Evolutionary conservation across 257 asterid species (phyloP).

Genomic region (Solanum phureja): DNA sequence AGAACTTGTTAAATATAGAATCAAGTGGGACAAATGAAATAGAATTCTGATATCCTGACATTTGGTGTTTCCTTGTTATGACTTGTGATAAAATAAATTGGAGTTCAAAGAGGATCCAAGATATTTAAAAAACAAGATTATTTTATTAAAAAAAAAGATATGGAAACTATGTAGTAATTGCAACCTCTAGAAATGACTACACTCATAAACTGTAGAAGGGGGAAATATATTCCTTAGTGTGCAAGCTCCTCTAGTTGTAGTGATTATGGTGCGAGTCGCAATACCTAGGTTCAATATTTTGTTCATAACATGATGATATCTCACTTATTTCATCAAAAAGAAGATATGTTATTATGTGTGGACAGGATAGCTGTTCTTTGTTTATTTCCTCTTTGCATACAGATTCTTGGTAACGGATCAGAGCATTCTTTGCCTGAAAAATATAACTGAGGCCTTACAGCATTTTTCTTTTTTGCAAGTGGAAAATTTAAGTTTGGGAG

Average conservation of each 20-base stretch:
- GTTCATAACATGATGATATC: neutral
- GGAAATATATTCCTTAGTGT: neutral
- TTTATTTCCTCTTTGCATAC: neutral
- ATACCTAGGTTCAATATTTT: neutral
- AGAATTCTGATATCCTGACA: neutral
- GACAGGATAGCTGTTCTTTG: neutral
- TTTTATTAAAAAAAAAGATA: neutral
- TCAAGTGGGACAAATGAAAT: neutral
- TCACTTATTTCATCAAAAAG: neutral
- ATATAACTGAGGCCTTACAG: neutral
- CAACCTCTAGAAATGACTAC: neutral
- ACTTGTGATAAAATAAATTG: neutral
- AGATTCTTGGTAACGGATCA: neutral
- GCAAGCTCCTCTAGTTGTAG: neutral
- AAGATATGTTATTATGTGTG: neutral
- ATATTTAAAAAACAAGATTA: neutral
- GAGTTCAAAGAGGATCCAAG: neutral
- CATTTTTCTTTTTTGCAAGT: neutral
- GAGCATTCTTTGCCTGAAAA: neutral
- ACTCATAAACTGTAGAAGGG: neutral
- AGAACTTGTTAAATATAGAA: neutral
- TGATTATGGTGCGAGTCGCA: neutral
- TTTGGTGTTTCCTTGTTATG: neutral
- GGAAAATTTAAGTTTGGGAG: neutral
- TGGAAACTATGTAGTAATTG: neutral